A percentile compares a stretch with the other conserved stretches of the same genome.
Conservation (phyloP, 23 red algal genomes). For the Agarophyton chilense region DNA sequence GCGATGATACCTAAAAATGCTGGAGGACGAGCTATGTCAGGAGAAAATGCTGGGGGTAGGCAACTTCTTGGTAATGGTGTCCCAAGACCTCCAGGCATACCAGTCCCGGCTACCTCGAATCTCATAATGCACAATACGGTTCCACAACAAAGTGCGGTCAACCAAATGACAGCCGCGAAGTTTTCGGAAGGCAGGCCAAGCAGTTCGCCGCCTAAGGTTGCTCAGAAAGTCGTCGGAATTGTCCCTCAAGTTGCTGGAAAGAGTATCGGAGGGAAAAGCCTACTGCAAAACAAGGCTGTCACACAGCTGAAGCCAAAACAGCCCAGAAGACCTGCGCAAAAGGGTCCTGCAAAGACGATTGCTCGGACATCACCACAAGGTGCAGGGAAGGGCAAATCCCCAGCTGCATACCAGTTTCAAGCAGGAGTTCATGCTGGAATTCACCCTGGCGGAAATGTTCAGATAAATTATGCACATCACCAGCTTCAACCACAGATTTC, state of each 20-base stretch:
- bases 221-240: not conserved
- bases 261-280: constrained; percentile 46
- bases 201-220: not conserved
- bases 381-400: constrained; percentile 21
- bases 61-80: not conserved
- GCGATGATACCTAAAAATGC: not conserved
- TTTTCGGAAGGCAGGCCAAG: not conserved
- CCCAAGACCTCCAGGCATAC: not conserved
- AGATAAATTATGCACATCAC: not conserved
- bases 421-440: not conserved
- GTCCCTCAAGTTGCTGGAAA: constrained; percentile 11
- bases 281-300: constrained; percentile 26
- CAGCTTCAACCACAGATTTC: not conserved
- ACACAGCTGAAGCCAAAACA: constrained; percentile 21
- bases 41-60: not conserved
- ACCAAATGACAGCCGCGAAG: not conserved
- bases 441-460: not conserved
- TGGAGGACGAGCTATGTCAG: not conserved
- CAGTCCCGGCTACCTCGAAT: not conserved
- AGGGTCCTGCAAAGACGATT: constrained; percentile 13
- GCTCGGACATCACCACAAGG: constrained; percentile 9
- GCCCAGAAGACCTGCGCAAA: constrained; percentile 17
- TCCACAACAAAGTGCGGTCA: not conserved
- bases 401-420: constrained; percentile 1
- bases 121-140: not conserved